These are phyloP conservation scores for Basidioascus undulatus DNA, from an alignment of 768 basidiomycete species.

Conservation along the genomic window DNA sequence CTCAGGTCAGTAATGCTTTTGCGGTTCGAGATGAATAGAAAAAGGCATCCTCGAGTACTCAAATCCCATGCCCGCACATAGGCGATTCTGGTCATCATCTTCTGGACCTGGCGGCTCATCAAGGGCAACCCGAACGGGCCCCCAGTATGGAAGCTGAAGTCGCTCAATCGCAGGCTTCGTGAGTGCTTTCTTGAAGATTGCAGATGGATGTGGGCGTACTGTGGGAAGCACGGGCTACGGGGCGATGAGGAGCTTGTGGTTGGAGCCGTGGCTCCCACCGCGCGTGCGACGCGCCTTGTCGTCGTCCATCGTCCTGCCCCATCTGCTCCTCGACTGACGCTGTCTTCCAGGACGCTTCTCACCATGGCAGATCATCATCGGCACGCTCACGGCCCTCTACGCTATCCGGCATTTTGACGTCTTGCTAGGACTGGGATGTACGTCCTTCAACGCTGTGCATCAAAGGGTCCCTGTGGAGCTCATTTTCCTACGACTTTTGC, in stretches of 20 bases:
- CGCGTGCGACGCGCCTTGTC: background rate
- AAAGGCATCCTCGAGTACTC: conserved; percentile 1
- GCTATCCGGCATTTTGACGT: conserved; percentile 62
- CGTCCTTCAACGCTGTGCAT: conserved; percentile 17
- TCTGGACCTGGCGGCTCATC: conserved; percentile 67
- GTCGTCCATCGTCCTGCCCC: too few species aligned
- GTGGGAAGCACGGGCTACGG: too few species aligned
- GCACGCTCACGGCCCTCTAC: conserved; percentile 63
- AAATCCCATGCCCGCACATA: conserved; percentile 18
- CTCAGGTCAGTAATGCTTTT: conserved; percentile 1
- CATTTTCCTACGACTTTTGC: conserved; percentile 10
- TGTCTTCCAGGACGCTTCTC: conserved; percentile 41
- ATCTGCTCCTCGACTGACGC: conserved; percentile 1
- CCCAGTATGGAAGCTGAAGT: conserved; percentile 23
- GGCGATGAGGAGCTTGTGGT: too few species aligned
- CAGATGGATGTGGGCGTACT: too few species aligned
- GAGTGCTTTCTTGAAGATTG: too few species aligned
- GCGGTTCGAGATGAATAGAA: background rate
- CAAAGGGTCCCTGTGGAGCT: too few species aligned
- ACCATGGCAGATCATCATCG: conserved; percentile 86
- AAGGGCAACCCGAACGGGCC: conserved; percentile 41
- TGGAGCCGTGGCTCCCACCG: background rate
- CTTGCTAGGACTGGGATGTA: conserved; percentile 57
- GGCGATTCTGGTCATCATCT: conserved; percentile 73
- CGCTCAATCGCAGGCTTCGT: conserved; percentile 15